Evolutionary conservation across 805 yeast genomes (phyloP), one percentile per base, ranked within the genome.

Genomic region (Kazachstania viticola): DNA sequence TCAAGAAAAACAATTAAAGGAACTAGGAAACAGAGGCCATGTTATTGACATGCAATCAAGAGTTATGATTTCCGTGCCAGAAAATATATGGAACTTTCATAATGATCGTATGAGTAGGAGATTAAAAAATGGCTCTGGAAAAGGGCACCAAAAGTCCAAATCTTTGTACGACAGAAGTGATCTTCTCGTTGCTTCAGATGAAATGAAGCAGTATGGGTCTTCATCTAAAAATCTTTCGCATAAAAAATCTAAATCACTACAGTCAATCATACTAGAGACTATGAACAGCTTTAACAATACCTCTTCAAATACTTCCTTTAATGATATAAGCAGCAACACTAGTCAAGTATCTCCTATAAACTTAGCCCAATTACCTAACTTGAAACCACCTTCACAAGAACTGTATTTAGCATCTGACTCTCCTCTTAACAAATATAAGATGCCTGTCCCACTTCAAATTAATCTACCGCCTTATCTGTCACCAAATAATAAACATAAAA

Each of bases 391-490:
- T 8, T 38, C 31, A 12, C 23, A 30, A 22, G 29, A 36, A 14
- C 41, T 62, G 11, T 60, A 55, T 31, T 33, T 62, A 14, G 46
- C 60, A 7, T 50, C 64, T 3, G 51, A 55, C 24, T 56, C 65
- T 0, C 57, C 62, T 6, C 35, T 61, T 25, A 62, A 60, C 37
- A 37, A 37, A 13, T 48, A 48, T 23, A 37, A 42, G 11, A 44
- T 61, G 1, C 59, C 67, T 1, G 49, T 62, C 1, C 67, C 67
- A 7, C 44, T 58, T 11, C 61, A 61, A 32, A 46, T 56, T 5
- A 36, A 44, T 3, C 36, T 61, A 7, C 67, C 67, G 8, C 66
- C 66, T 4, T 45, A 38, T 18, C 33, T 62, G 14, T 60, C 65
- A 0, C 60, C 61, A 4, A 33, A 37, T 24, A 60, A 60, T 38